Evolutionary conservation across 495 filamentous ascomycete species (phyloP), one percentile per base, ranked within the genome.

Genomic region (Umbilicaria muhlenbergii): DNA sequence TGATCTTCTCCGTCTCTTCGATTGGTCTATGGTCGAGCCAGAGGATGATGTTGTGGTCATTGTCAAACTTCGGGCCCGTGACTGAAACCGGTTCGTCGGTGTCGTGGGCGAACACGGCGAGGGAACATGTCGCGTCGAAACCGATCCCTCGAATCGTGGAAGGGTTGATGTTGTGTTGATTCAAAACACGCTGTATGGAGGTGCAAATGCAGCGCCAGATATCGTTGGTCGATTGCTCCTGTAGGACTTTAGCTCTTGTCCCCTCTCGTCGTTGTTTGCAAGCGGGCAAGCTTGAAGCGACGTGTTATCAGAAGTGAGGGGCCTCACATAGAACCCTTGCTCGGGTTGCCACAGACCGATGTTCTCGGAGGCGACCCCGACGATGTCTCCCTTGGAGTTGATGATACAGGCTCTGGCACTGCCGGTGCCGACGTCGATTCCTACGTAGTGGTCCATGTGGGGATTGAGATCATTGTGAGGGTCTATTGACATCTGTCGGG

Each of bases 191-290:
- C 45, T 83, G 78, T 28, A 92, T 83, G 33, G 83, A 87, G 41
- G 67, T 62, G 58, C 86, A 91, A 57, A 98, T 91, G 57, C 83
- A 81, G 39, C 74, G 70, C 91, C 91, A 98, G 51, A 96, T 96
- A 61, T 98, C 86, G 39, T 73, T 81, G 1, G 91, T 98, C 14
- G 89, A 95, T 88, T 98, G 91, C 68, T 98, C 91, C 86, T 93
- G 14, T 14, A 31, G 2, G 40, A 18, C 13, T 39, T 64, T 42
- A 60, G 55, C 42, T 28, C 24, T 34, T 14, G 34, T 32, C 34
- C 18, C 13, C 1, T 16, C 44, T 39, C 32, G 19, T 39, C 41
- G 47, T 41, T 13, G 31, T 16, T 36, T 32, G 19, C 28, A 15
- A 14, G 28, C 12, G 28, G 47, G 32, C 24, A 7, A 28, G 44